Evolutionary conservation across 2,329 filamentous ascomycete genomes (phyloP).

Genomic region (Colletotrichum coccodes): DNA sequence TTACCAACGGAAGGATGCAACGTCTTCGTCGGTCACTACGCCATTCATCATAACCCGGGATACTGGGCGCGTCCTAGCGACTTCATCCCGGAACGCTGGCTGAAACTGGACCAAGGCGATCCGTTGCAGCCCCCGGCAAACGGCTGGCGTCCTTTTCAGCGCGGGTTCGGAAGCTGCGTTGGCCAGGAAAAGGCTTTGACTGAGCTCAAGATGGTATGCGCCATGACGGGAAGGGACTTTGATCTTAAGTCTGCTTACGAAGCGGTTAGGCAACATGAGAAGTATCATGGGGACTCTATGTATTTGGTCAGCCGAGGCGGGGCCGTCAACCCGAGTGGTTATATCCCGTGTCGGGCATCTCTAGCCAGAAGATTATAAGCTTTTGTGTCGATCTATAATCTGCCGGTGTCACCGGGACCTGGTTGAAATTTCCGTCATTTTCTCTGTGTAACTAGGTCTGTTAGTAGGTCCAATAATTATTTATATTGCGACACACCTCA

Average conservation of each 20-base stretch:
- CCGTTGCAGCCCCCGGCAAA: slow-evolving; percentile 49
- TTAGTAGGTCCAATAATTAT: no score
- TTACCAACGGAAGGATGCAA: slow-evolving; percentile 49
- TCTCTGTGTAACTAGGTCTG: no score
- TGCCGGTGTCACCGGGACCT: no score
- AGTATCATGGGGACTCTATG: background rate
- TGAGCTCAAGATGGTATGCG: slow-evolving; percentile 61
- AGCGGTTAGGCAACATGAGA: slow-evolving; percentile 39
- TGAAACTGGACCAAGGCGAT: slow-evolving; percentile 40
- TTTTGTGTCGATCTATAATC: no score
- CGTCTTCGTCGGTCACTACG: slow-evolving; percentile 33
- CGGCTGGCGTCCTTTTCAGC: slow-evolving; percentile 64
- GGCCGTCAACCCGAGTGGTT: slow-evolving; percentile 1
- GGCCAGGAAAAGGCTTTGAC: slow-evolving; percentile 65
- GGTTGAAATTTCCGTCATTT: no score
- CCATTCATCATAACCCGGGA: slow-evolving; percentile 49
- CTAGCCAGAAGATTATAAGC: background rate
- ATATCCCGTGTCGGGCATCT: slow-evolving; percentile 4
- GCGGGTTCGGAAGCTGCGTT: slow-evolving; percentile 63
- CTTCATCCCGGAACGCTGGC: slow-evolving; percentile 56
- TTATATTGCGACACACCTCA: no score
- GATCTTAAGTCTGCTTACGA: slow-evolving; percentile 55
- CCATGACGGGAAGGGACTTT: slow-evolving; percentile 59
- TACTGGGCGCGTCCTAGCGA: slow-evolving; percentile 49
- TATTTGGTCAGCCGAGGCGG: slow-evolving; percentile 16